phyloP scores from a whole-genome alignment of 345 rosid species.

The Iberis pinnata region DNA sequence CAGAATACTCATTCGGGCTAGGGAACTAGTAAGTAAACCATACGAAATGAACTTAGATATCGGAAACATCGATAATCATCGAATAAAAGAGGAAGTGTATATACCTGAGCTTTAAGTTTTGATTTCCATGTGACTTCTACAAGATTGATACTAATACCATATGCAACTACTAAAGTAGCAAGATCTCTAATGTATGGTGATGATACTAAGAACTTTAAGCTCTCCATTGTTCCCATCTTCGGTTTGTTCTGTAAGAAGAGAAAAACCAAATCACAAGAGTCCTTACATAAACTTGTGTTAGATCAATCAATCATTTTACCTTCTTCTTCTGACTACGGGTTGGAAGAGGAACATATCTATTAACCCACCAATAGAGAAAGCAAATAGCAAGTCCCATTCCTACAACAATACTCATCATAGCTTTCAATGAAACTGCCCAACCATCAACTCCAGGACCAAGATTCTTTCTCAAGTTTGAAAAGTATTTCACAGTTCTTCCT shows the following conservation, averaged over 20 bases:
- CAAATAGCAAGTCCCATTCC: conserved; percentile 77
- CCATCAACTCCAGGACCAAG: conserved; percentile 99
- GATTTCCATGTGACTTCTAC: conserved; percentile 99
- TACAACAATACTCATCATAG: conserved; percentile 96
- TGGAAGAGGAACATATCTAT: conserved; percentile 66
- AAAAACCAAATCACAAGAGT: conserved; percentile 11
- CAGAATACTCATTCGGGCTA: conserved; percentile 91
- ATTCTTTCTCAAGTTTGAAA: conserved; percentile 72
- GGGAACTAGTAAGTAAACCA: conserved; percentile 69
- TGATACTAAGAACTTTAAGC: conserved; percentile 90
- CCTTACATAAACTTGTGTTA: not conserved
- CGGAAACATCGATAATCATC: not conserved
- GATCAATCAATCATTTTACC: conserved; percentile 38
- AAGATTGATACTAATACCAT: conserved; percentile 95
- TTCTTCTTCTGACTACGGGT: conserved; percentile 93
- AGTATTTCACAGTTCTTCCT: conserved; percentile 91
- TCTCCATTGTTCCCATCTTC: conserved; percentile 93
- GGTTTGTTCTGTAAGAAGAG: conserved; percentile 59
- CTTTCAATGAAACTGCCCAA: conserved; percentile 93
- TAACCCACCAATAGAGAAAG: conserved; percentile 91
- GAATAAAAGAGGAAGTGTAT: not conserved
- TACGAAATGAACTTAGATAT: not conserved
- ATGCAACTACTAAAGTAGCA: conserved; percentile 94
- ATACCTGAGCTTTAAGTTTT: conserved; percentile 97
- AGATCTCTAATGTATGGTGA: conserved; percentile 87